Evolutionary conservation across 176 grass and related monocot genomes (phyloP).

Genomic region (Triticum turgidum): DNA sequence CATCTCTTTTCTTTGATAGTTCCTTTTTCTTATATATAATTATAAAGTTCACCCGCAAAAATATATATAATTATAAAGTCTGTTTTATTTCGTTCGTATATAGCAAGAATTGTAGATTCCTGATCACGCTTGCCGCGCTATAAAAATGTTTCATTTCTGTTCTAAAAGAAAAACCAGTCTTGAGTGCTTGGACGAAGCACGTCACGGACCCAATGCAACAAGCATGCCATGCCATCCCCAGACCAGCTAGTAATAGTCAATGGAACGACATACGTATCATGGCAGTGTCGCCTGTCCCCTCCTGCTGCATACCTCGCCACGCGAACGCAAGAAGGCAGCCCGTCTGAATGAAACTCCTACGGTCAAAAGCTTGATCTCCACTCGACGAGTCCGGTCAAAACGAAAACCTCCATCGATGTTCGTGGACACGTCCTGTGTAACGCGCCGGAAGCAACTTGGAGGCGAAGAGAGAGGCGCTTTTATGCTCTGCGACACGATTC

Average conservation of each 20-base stretch:
- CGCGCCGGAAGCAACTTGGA: slow-evolving; percentile 13
- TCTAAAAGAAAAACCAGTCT: too few species aligned
- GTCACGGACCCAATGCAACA: too few species aligned
- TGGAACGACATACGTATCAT: not conserved
- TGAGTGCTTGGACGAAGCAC: too few species aligned
- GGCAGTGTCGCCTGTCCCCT: not conserved
- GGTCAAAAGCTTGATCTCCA: slow-evolving; percentile 34
- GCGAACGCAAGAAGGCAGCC: not conserved
- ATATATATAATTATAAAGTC: too few species aligned
- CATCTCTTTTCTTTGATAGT: too few species aligned
- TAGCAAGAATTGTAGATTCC: too few species aligned
- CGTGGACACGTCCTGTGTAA: not conserved
- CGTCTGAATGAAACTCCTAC: slow-evolving; percentile 4
- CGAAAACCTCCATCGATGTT: not conserved
- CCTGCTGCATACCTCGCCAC: not conserved
- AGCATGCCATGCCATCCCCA: too few species aligned
- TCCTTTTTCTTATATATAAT: too few species aligned
- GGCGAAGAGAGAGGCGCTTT: slow-evolving; percentile 8
- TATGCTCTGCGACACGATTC: not conserved
- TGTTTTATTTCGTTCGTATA: too few species aligned
- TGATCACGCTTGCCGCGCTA: too few species aligned
- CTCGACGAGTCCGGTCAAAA: slow-evolving; percentile 22
- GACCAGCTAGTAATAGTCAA: not conserved
- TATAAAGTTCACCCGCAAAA: too few species aligned
- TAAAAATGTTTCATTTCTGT: too few species aligned